Evolutionary conservation across 192 early-diverging fungal genomes (phyloP).

Genomic region (Jimgerdemannia lactiflua): DNA sequence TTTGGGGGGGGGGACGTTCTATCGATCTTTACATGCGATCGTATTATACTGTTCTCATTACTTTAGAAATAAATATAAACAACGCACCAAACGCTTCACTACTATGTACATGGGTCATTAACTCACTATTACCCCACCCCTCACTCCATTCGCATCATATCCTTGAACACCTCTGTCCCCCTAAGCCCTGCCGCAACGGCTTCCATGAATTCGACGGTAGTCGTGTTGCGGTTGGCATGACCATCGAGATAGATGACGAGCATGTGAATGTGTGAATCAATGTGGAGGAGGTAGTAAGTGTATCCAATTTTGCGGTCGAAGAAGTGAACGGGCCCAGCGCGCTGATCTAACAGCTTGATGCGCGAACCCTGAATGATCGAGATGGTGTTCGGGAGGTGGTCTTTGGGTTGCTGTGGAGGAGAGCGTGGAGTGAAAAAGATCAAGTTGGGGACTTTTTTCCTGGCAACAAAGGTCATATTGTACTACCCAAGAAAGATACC

Average conservation of each 20-base stretch:
- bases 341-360: conserved; percentile 27
- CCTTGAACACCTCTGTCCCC: neutral
- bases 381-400: conserved; percentile 51
- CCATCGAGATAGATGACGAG: conserved; percentile 49
- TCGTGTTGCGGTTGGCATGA: conserved; percentile 37
- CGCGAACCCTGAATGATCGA: conserved; percentile 48
- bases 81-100: too few species aligned
- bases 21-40: too few species aligned
- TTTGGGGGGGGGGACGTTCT: too few species aligned
- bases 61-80: neutral
- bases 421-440: conserved; percentile 1
- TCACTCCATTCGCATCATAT: neutral
- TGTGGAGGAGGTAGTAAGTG: conserved; percentile 46
- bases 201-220: conserved; percentile 40
- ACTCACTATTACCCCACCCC: too few species aligned
- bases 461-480: neutral
- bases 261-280: conserved; percentile 43
- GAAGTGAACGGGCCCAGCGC: conserved; percentile 38
- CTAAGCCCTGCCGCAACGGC: neutral
- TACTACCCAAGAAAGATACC: neutral
- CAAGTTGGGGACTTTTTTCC: too few species aligned
- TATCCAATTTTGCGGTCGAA: conserved; percentile 47
- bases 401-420: conserved; percentile 32
- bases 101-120: too few species aligned
- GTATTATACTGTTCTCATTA: too few species aligned